Evolutionary conservation across 73 alveolate species (phyloP).

Genomic region (Paramecium caudatum): DNA sequence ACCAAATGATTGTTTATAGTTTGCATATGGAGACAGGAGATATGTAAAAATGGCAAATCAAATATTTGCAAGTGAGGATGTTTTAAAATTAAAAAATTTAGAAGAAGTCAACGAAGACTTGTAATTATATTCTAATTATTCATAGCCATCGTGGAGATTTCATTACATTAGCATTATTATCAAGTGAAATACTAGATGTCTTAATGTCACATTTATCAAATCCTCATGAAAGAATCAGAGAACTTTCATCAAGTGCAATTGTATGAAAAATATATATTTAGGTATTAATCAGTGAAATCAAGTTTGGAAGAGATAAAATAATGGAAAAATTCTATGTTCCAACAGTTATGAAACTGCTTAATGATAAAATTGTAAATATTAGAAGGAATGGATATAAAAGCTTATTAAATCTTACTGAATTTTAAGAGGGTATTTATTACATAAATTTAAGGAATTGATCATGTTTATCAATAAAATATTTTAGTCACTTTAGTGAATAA

Average conservation of each 20-base stretch:
- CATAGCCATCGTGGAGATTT: slow-evolving; percentile 73
- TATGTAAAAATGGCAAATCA: slow-evolving; percentile 73
- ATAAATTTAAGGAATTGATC: slow-evolving; percentile 59
- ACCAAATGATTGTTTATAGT: slow-evolving; percentile 70
- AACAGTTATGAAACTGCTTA: slow-evolving; percentile 60
- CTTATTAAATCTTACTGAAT: slow-evolving; percentile 69
- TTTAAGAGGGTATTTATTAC: slow-evolving; percentile 64
- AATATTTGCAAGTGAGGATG: slow-evolving; percentile 54
- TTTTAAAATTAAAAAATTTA: slow-evolving; percentile 68
- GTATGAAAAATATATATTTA: slow-evolving; percentile 2
- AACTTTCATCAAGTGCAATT: slow-evolving; percentile 74
- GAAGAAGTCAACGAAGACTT: slow-evolving; percentile 77
- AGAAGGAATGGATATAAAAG: slow-evolving; percentile 70
- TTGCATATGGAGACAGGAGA: slow-evolving; percentile 77
- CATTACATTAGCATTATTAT: slow-evolving; percentile 67
- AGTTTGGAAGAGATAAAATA: slow-evolving; percentile 75
- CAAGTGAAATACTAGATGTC: slow-evolving; percentile 68
- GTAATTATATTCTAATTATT: neutral
- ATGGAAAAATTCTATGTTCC: slow-evolving; percentile 64
- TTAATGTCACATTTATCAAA: slow-evolving; percentile 70
- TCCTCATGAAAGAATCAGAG: slow-evolving; percentile 66
- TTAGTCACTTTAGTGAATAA: slow-evolving; percentile 68
- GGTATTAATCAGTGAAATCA: slow-evolving; percentile 71
- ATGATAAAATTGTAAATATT: slow-evolving; percentile 45
- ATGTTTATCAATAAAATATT: slow-evolving; percentile 45